phyloP scores from a whole-genome alignment of 805 yeast genomes.

The Barnettozyma populi region DNA sequence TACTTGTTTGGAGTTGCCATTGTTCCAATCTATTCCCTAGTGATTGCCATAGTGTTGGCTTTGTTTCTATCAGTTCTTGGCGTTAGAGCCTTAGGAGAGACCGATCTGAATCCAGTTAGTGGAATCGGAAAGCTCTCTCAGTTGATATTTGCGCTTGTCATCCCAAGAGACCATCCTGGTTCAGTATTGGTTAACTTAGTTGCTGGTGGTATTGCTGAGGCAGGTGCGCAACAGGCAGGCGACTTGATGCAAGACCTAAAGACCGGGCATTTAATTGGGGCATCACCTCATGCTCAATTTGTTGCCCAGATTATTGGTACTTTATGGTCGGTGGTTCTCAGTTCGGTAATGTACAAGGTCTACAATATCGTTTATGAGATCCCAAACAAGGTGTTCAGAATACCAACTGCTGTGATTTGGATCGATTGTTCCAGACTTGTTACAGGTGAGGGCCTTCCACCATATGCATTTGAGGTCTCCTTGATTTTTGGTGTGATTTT shows the following conservation, averaged over 20 bases:
- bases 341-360: conserved; percentile 75
- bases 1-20: conserved; percentile 58
- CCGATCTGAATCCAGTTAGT: conserved; percentile 93
- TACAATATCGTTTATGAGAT: conserved; percentile 80
- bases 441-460: conserved; percentile 87
- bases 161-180: conserved; percentile 73
- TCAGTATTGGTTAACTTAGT: conserved; percentile 78
- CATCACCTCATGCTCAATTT: conserved; percentile 90
- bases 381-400: conserved; percentile 74
- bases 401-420: conserved; percentile 97
- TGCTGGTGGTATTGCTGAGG: conserved; percentile 97
- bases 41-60: conserved; percentile 68
- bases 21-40: conserved; percentile 66
- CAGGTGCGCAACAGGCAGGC: conserved; percentile 99
- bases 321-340: conserved; percentile 70
- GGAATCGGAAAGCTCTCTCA: conserved; percentile 96
- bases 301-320: conserved; percentile 88
- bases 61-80: conserved; percentile 78
- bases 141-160: conserved; percentile 73
- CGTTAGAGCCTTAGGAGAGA: conserved; percentile 92
- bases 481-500: conserved; percentile 60
- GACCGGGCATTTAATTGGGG: conserved; percentile 88
- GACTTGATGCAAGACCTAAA: conserved; percentile 96
- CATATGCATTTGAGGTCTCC: conserved; percentile 59
- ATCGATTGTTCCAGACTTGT: conserved; percentile 91